Conservation (phyloP, 371 early-diverging fungal species). For the Vittaforma corneae region DNA sequence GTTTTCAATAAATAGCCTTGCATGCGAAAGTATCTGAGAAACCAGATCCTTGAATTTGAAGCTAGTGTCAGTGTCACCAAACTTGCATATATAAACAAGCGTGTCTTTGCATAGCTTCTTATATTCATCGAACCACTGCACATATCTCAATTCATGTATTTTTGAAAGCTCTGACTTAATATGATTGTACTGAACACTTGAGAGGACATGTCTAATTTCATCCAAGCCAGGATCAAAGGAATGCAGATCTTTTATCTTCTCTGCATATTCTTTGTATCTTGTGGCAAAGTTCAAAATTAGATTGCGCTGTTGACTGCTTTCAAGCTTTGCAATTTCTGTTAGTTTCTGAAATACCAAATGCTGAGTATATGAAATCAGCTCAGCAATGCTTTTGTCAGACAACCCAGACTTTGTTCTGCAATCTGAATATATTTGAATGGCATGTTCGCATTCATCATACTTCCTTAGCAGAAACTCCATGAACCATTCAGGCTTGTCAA, state of each 20-base stretch:
- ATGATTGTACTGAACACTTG: slow-evolving; percentile 4
- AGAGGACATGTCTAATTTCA: slow-evolving; percentile 2
- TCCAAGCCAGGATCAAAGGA: not conserved
- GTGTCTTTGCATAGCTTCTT: slow-evolving; percentile 28
- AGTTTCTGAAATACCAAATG: slow-evolving; percentile 44
- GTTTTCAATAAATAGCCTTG: slow-evolving; percentile 27
- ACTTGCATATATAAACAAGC: slow-evolving; percentile 14
- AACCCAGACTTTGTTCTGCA: not conserved
- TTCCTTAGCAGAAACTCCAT: slow-evolving; percentile 49
- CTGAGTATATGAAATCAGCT: slow-evolving; percentile 23
- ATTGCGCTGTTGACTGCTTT: slow-evolving; percentile 48
- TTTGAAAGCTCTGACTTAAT: slow-evolving; percentile 14
- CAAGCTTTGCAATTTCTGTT: slow-evolving; percentile 32
- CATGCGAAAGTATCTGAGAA: slow-evolving; percentile 21
- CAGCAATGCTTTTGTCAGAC: not conserved
- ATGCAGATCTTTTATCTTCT: slow-evolving; percentile 29
- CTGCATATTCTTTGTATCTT: slow-evolving; percentile 32
- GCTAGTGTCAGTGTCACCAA: slow-evolving; percentile 1
- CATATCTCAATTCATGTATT: slow-evolving; percentile 26
- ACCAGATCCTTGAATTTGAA: slow-evolving; percentile 12
- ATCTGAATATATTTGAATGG: slow-evolving; percentile 30
- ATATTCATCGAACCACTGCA: slow-evolving; percentile 44
- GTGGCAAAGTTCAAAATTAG: slow-evolving; percentile 48
- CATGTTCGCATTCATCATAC: slow-evolving; percentile 21
- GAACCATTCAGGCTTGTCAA: slow-evolving; percentile 59